phyloP scores from a whole-genome alignment of 345 rosid genomes.

The Heritiera littoralis region DNA sequence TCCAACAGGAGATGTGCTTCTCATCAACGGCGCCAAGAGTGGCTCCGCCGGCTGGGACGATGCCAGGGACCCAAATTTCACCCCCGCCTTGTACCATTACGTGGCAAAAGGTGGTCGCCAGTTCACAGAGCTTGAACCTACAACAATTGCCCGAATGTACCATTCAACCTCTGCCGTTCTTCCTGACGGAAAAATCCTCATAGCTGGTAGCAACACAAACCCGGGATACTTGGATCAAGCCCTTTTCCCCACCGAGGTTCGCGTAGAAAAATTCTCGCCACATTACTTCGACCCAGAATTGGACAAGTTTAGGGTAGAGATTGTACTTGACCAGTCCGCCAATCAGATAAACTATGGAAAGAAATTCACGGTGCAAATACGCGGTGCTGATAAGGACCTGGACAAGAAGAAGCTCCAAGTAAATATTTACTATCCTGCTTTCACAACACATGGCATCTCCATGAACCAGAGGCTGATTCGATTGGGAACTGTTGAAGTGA shows the following conservation, averaged over 20 bases:
- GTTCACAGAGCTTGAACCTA: conserved; percentile 40
- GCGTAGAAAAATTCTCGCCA: conserved; percentile 73
- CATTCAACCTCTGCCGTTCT: conserved; percentile 54
- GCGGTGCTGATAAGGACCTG: neutral
- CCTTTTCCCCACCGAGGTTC: conserved; percentile 68
- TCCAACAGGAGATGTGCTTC: conserved; percentile 68
- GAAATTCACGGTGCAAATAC: conserved; percentile 30
- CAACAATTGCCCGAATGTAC: conserved; percentile 64
- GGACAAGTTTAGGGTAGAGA: conserved; percentile 32
- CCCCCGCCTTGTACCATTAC: conserved; percentile 54
- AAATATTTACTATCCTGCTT: conserved; percentile 61
- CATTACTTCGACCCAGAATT: conserved; percentile 59
- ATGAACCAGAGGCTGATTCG: conserved; percentile 61
- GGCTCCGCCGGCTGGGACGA: conserved; percentile 72
- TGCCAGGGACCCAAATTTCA: conserved; percentile 65
- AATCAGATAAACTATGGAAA: conserved; percentile 33
- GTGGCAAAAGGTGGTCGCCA: conserved; percentile 17
- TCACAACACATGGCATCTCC: conserved; percentile 65
- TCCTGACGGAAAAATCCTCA: conserved; percentile 58
- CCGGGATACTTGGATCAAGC: conserved; percentile 51
- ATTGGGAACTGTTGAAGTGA: conserved; percentile 15
- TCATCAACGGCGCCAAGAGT: conserved; percentile 65
- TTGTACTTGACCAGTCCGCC: conserved; percentile 1
- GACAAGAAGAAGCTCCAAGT: conserved; percentile 32
- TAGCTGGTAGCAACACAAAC: conserved; percentile 74